These are phyloP conservation scores for Penicillium daleae DNA, from an alignment of 495 filamentous ascomycete genomes.

Conservation along the genomic window DNA sequence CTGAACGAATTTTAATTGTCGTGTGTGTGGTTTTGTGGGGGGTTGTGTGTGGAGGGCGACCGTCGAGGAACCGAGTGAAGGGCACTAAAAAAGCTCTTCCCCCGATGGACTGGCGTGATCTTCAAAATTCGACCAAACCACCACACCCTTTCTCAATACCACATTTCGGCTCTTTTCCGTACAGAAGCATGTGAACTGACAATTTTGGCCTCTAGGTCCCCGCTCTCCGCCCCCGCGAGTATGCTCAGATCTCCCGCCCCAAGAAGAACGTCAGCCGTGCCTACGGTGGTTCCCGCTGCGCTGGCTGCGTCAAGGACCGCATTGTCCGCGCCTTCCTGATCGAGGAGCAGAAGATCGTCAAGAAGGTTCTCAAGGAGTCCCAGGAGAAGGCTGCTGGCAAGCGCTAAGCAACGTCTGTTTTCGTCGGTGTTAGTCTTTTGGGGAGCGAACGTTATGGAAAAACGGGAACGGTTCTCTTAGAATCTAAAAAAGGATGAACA, in stretches of 20 bases:
- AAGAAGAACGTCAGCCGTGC: constrained; percentile 99
- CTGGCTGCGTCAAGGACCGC: constrained; percentile 97
- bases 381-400: constrained; percentile 70
- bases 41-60: constrained; percentile 25
- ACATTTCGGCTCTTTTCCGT: constrained; percentile 4
- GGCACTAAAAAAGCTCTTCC: constrained; percentile 21
- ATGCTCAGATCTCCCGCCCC: constrained; percentile 91
- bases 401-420: constrained; percentile 50
- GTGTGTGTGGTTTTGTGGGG: constrained; percentile 22
- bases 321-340: constrained; percentile 97
- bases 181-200: constrained; percentile 28
- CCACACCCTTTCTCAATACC: constrained; percentile 16
- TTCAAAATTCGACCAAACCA: constrained; percentile 10
- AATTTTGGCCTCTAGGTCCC: constrained; percentile 66
- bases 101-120: constrained; percentile 10
- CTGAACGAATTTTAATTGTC: constrained; percentile 27
- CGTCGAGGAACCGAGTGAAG: constrained; percentile 18
- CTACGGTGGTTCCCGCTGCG: constrained; percentile 97
- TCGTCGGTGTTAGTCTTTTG: constrained; percentile 49
- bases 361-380: constrained; percentile 98
- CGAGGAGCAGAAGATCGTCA: constrained; percentile 99
- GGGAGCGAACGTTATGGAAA: constrained; percentile 48
- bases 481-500: constrained; percentile 39
- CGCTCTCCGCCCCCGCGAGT: constrained; percentile 96
- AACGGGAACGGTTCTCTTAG: constrained; percentile 41